Percentiles rank a stretch among this genome's conserved stretches.
Evolutionary conservation across 305 asterid genomes (phyloP).

Genomic region (Striga hermonthica): DNA sequence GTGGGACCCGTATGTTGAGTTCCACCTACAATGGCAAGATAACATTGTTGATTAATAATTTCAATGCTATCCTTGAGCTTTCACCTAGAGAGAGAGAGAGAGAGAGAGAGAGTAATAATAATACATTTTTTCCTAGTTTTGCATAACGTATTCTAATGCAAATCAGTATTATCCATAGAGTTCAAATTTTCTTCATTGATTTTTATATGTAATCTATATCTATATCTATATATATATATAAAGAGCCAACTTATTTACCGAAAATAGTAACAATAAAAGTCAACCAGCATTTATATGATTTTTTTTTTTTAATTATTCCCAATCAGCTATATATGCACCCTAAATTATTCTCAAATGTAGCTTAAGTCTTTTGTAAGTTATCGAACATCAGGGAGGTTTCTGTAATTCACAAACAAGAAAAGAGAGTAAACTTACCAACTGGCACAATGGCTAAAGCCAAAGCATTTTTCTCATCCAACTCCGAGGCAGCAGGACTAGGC

Average conservation of each 20-base stretch:
- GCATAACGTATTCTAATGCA: not conserved
- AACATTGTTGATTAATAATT: not conserved
- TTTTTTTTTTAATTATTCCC: no score
- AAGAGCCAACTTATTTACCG: no score
- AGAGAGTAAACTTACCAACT: slow-evolving; percentile 48
- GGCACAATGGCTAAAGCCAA: slow-evolving; percentile 93
- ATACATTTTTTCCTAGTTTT: not conserved
- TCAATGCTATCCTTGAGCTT: no score
- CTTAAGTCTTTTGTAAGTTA: not conserved
- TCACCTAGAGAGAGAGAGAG: not conserved
- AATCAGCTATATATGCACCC: no score
- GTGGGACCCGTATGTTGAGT: slow-evolving; percentile 54
- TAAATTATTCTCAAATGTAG: no score
- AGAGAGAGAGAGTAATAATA: not conserved
- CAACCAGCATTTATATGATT: no score
- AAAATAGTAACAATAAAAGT: no score
- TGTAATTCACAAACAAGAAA: not conserved
- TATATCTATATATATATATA: no score
- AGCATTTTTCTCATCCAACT: slow-evolving; percentile 84
- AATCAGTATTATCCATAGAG: no score
- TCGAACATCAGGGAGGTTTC: not conserved
- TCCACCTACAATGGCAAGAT: slow-evolving; percentile 34
- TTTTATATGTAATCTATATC: no score
- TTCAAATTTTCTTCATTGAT: no score
- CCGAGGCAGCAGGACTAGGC: slow-evolving; percentile 71